Percentiles rank a stretch among this genome's conserved stretches.
These are phyloP conservation scores for Hapsidospora chrysogenum DNA, from an alignment of 495 filamentous ascomycete species.

Conservation along the genomic window DNA sequence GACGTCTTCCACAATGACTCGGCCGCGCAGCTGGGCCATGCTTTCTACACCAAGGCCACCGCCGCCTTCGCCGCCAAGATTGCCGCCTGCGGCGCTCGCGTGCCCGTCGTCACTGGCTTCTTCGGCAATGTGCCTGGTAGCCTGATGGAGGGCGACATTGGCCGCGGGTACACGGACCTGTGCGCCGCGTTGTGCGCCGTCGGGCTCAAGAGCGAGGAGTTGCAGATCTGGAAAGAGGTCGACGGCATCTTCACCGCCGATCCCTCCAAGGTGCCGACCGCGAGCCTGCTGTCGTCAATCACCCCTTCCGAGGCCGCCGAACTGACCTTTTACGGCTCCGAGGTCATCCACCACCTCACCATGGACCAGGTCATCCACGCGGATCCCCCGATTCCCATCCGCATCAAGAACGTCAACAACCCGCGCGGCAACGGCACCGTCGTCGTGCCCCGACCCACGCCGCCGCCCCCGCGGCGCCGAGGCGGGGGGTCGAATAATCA, in stretches of 20 bases:
- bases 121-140: slow-evolving; percentile 77
- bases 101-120: slow-evolving; percentile 72
- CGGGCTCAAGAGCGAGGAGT: slow-evolving; percentile 56
- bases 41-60: slow-evolving; percentile 61
- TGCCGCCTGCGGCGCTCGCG: slow-evolving; percentile 44
- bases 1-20: slow-evolving; percentile 62
- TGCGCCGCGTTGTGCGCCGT: slow-evolving; percentile 74
- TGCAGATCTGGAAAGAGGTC: slow-evolving; percentile 90
- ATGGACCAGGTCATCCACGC: slow-evolving; percentile 97
- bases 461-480: too few species aligned
- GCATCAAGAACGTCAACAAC: slow-evolving; percentile 98
- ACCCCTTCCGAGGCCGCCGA: slow-evolving; percentile 81
- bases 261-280: slow-evolving; percentile 74
- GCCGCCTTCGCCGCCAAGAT: slow-evolving; percentile 49
- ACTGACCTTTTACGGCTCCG: slow-evolving; percentile 82
- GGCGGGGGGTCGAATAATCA: slow-evolving; percentile 26
- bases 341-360: slow-evolving; percentile 94
- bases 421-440: slow-evolving; percentile 74
- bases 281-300: slow-evolving; percentile 56
- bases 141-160: slow-evolving; percentile 57
- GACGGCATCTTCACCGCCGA: slow-evolving; percentile 86
- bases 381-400: slow-evolving; percentile 66
- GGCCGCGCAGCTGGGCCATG: slow-evolving; percentile 7
- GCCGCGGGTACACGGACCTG: slow-evolving; percentile 79
- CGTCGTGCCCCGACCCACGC: slow-evolving; percentile 45